These are phyloP conservation scores for Penicillium sp. DNA, from an alignment of 2,329 filamentous ascomycete genomes.

Conservation along the genomic window DNA sequence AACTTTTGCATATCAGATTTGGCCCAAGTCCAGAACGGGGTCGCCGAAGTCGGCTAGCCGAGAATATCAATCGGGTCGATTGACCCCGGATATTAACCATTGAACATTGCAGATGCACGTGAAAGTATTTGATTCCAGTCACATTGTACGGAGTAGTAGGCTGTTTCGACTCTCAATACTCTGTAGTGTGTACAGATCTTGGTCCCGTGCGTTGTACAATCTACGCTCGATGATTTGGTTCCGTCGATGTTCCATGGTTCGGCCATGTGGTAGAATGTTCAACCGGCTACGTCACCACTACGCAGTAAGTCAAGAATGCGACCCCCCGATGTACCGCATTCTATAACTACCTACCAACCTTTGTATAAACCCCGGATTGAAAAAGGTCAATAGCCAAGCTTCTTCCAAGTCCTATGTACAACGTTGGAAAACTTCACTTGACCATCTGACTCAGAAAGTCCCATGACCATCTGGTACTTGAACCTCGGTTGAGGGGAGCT, in stretches of 20 bases:
- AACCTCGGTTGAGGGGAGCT: constrained; percentile 27
- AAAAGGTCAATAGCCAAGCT: background rate
- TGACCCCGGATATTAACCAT: background rate
- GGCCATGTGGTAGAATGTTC: constrained; percentile 15
- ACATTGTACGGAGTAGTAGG: too few relatives aligned
- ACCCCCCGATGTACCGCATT: background rate
- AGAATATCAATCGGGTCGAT: background rate
- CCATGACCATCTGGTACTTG: constrained; percentile 13
- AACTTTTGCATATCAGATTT: background rate
- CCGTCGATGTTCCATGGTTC: too few relatives aligned
- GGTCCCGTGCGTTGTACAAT: too few relatives aligned
- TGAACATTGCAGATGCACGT: background rate
- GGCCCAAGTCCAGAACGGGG: background rate
- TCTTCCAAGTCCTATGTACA: background rate
- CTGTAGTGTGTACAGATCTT: too few relatives aligned
- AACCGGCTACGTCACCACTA: constrained; percentile 14
- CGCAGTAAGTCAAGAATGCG: background rate
- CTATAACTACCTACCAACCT: background rate
- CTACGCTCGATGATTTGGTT: too few relatives aligned
- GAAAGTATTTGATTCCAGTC: background rate
- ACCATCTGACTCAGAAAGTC: constrained; percentile 14
- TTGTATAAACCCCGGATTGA: constrained; percentile 1
- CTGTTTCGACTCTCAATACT: too few relatives aligned
- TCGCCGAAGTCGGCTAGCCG: constrained; percentile 20
- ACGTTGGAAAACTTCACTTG: background rate